Percentiles rank a stretch among this genome's conserved stretches.
Evolutionary conservation across 306 rosid species (phyloP).

Genomic region (Trichosanthes truncata): DNA sequence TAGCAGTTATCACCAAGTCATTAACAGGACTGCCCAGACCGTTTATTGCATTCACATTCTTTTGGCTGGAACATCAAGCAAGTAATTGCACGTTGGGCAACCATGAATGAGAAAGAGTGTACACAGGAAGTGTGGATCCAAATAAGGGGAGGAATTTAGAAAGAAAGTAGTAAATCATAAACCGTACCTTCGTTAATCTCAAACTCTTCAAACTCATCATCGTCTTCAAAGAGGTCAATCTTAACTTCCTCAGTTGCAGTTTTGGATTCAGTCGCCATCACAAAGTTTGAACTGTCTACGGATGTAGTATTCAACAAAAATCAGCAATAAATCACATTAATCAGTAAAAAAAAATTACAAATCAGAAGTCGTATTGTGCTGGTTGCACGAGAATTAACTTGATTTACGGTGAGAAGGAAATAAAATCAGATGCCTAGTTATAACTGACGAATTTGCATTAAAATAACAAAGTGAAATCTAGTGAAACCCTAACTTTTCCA

Average conservation of each 20-base stretch:
- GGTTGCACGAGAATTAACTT: background rate
- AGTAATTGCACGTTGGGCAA: background rate
- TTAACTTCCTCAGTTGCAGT: conserved; percentile 52
- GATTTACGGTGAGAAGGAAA: background rate
- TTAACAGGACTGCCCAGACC: background rate
- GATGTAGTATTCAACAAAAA: background rate
- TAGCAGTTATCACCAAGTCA: background rate
- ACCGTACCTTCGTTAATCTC: conserved; percentile 54
- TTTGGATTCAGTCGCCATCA: conserved; percentile 68
- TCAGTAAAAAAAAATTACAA: background rate
- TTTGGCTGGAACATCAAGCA: background rate
- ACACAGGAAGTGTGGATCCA: background rate
- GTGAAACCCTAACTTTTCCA: background rate
- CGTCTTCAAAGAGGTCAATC: conserved; percentile 84
- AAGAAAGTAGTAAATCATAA: background rate
- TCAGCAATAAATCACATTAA: background rate
- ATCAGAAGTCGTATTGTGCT: background rate
- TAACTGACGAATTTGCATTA: background rate
- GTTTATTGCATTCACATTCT: background rate
- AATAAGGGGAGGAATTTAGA: background rate
- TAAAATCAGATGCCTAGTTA: background rate
- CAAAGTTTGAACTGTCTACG: conserved; percentile 11
- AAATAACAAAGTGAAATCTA: background rate
- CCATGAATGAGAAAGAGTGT: background rate
- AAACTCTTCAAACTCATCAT: conserved; percentile 66